These are phyloP conservation scores for Cyclotella sp. DNA, from an alignment of 108 stramenopile genomes.

Conservation along the genomic window DNA sequence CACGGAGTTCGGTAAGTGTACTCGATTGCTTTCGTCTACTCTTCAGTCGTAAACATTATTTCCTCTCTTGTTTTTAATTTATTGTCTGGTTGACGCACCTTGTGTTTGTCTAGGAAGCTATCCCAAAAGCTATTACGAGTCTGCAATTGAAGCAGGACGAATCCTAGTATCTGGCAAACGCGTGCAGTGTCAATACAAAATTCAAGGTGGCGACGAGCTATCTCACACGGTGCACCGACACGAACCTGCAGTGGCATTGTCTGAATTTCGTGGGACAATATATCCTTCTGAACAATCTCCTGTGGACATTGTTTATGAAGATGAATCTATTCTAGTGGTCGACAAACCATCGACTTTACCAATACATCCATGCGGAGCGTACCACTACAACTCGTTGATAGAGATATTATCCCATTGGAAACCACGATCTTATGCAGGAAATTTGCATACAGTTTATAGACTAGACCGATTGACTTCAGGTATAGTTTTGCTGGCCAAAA, in stretches of 20 bases:
- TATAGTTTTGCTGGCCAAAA: constrained; percentile 76
- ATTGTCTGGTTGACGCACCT: neutral
- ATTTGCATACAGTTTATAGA: constrained; percentile 77
- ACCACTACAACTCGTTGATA: constrained; percentile 83
- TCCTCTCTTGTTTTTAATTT: neutral
- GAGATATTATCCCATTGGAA: constrained; percentile 64
- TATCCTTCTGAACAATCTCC: constrained; percentile 16
- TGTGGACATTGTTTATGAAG: constrained; percentile 67
- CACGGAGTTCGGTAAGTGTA: constrained; percentile 68
- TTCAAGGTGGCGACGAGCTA: constrained; percentile 70
- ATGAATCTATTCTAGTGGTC: constrained; percentile 69
- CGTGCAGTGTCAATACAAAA: constrained; percentile 58
- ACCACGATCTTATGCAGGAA: constrained; percentile 45
- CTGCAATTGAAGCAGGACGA: constrained; percentile 75
- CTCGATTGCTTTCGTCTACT: too few relatives aligned
- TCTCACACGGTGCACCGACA: constrained; percentile 88
- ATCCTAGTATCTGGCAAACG: constrained; percentile 72
- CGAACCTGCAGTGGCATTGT: constrained; percentile 80
- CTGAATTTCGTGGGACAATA: neutral
- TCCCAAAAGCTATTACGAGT: constrained; percentile 72
- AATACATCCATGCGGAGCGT: constrained; percentile 95
- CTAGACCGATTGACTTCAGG: constrained; percentile 86
- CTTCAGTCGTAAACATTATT: neutral
- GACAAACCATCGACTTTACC: constrained; percentile 93
- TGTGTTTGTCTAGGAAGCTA: constrained; percentile 52